Base-by-base conservation (phyloP, 805 yeast genomes). In the Brettanomyces naardenensis region DNA sequence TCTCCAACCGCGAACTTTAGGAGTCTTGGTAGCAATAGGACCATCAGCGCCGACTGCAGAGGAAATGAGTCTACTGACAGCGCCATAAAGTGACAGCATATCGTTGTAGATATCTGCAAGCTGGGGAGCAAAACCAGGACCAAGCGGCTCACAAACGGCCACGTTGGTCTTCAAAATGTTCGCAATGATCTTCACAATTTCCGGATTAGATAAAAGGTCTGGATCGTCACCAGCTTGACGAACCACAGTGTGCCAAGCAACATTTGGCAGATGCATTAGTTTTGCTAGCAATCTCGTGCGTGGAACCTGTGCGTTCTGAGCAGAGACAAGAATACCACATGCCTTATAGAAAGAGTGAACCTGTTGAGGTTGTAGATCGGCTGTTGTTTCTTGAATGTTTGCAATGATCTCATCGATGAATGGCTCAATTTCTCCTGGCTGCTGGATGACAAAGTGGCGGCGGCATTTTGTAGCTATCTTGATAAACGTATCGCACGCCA, bases 401-500 rank as follows among this genome's bases (percentile, higher is more conserved):
- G 78, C 69, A 37, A 92, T 87, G 45, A 92, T 89, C 48, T 87
- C 95, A 55, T 83, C 85, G 47, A 92, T 84, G 53, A 90, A 90
- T 15, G 97, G 96, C 56, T 82, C 95, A 6, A 73, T 58, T 64
- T 94, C 97, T 45, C 80, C 81, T 17, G 77, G 73, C 62, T 90
- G 97, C 48, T 75, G 80, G 35, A 83, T 81, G 29, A 90, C 95
- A 62, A 92, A 92, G 62, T 90, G 97, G 48, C 89, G 79, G 62
- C 88, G 89, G 72, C 98, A 92, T 64, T 92, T 92, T 49, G 77
- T 80, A 18, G 95, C 86, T 59, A 92, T 92, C 61, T 92, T 92
- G 57, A 90, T 90, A 58, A 92, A 92, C 1, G 99, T 92, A 62
- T 92, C 99, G 69, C 98, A 92, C 6, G 99, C 98, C 98, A 92